Evolutionary conservation across 176 grass and related monocot genomes (phyloP).

Genomic region (Eleusine indica): DNA sequence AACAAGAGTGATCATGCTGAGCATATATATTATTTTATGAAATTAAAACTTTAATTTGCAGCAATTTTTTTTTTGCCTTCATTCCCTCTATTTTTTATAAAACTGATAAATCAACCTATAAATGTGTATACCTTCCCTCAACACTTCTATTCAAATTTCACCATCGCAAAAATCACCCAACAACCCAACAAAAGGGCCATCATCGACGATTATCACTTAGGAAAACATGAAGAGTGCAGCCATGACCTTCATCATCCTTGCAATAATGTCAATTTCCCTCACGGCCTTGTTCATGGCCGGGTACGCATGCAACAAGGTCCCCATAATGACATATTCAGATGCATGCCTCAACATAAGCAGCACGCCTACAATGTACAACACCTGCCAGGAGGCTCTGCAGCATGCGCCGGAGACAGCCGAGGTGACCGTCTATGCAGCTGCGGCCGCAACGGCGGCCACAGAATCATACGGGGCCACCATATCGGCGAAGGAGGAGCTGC

Average conservation of each 20-base stretch:
- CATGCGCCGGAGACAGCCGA: not conserved
- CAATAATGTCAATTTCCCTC: not conserved
- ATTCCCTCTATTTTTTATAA: no score
- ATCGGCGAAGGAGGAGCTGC: not conserved
- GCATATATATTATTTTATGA: no score
- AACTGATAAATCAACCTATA: no score
- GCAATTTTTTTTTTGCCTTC: no score
- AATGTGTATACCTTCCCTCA: not conserved
- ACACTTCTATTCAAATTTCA: not conserved
- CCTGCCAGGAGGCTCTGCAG: conserved; percentile 15
- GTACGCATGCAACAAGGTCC: conserved; percentile 10
- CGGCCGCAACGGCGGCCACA: no score
- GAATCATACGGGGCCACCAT: not conserved
- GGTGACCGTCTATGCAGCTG: not conserved
- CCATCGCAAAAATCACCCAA: not conserved
- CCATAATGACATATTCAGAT: not conserved
- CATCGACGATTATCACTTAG: not conserved
- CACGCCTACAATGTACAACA: not conserved
- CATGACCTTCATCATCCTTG: not conserved
- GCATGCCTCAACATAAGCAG: conserved; percentile 1
- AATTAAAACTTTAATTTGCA: no score
- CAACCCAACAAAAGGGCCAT: no score
- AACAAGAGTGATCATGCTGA: no score
- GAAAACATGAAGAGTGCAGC: not conserved
- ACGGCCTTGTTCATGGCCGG: not conserved